Evolutionary conservation across 768 basidiomycete species (phyloP).

Genomic region (Kwoniella sp.): DNA sequence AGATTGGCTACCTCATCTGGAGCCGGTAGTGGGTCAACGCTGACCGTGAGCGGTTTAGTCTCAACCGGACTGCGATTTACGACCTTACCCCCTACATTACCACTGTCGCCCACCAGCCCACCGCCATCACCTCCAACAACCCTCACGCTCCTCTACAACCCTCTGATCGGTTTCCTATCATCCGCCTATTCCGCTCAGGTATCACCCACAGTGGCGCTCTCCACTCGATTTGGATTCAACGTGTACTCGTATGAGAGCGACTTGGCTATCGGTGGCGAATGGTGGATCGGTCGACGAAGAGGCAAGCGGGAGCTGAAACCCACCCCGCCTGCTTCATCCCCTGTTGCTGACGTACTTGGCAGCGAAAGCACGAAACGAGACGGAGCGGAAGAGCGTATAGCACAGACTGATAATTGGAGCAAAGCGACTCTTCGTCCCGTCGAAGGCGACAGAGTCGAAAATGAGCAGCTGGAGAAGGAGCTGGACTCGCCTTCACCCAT

Average conservation of each 20-base stretch:
- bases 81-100: conserved; percentile 78
- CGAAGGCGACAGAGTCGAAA: conserved; percentile 2
- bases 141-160: conserved; percentile 91
- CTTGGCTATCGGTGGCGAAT: conserved; percentile 92
- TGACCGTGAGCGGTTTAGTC: conserved; percentile 60
- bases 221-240: conserved; percentile 90
- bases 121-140: conserved; percentile 78
- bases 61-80: conserved; percentile 94
- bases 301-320: conserved; percentile 40
- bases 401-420: conserved; percentile 10
- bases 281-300: conserved; percentile 76
- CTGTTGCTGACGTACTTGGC: neutral
- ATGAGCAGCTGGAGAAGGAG: conserved; percentile 24
- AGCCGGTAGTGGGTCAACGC: too few species aligned
- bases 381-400: conserved; percentile 9
- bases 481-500: conserved; percentile 29
- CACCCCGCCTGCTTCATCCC: neutral
- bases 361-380: neutral
- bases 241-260: conserved; percentile 96
- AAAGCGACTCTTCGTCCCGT: conserved; percentile 19
- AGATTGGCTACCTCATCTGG: neutral
- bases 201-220: conserved; percentile 79
- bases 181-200: conserved; percentile 87
- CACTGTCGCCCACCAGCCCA: conserved; percentile 60
- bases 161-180: conserved; percentile 91